Evolutionary conservation across 768 basidiomycete species (phyloP), one percentile per base, ranked within the genome.

Genomic region (Dacryopinax primogenitus): DNA sequence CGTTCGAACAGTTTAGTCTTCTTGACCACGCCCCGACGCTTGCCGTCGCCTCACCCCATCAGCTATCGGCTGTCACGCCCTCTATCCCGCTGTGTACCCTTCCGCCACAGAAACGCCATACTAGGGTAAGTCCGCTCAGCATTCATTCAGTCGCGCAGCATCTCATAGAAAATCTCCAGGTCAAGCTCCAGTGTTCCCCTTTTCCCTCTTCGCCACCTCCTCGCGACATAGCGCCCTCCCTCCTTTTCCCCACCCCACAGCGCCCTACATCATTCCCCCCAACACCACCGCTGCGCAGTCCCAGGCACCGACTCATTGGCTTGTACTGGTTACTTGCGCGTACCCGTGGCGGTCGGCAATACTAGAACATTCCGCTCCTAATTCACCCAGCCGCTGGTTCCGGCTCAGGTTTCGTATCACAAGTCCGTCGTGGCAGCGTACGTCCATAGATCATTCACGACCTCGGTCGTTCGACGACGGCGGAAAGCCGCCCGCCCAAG

Each of bases 381-480:
- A 7, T 13, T 18, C 51, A 30, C 51, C 30, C 32, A 13, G 51
- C 51, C 51, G 26, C 26, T 58, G 51, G 51, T 58, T 58, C 51
- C 51, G 51, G 51, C 30, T 30, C 11, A 11, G 37, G 30, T 58
- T 58, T 32, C 32, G 51, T 58, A 58, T 32, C 51, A 58, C 51
- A 15, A 23, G 15, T 28, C 51, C 51, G 51, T 18, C 51, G 51
- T 58, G 51, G 51, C 51, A 58, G 51, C 51, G 13, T 30, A 58
- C 51, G 51, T 30, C 51, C 32, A 13, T 13, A 3, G 30, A 3
- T 30, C 6, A 26, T 13, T 28, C 30, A 58, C 51, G 51, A 58
- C 51, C 51, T 58, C 51, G 51, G 51, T 58, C 51, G 51, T 58
- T 30, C 51, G 51, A 58, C 51, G 51, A 58, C 51, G 51, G 51